A percentile compares a stretch with the other conserved stretches of the same genome.
phyloP scores from a whole-genome alignment of 805 yeast genomes.

The Cyberlindnera amylophila region DNA sequence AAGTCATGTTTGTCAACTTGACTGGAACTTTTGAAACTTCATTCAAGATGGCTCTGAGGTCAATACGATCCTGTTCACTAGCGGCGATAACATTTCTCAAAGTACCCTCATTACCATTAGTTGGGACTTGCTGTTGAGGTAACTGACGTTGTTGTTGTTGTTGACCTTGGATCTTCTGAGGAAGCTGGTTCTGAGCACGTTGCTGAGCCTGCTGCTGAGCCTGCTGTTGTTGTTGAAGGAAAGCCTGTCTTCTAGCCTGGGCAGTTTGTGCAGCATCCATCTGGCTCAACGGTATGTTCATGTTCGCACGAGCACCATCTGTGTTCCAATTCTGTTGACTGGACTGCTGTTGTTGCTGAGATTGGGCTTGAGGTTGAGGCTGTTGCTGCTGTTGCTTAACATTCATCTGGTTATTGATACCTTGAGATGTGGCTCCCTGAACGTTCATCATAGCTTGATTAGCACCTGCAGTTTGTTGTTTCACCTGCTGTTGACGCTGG shows the following conservation, averaged over 20 bases:
- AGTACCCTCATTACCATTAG: slow-evolving; percentile 1
- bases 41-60: slow-evolving; percentile 57
- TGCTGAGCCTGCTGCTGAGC: slow-evolving; percentile 14
- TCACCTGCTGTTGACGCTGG: slow-evolving; percentile 25
- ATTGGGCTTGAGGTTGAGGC: too few relatives aligned
- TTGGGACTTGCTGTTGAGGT: slow-evolving; percentile 6
- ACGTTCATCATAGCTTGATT: slow-evolving; percentile 1
- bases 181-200: slow-evolving; percentile 9
- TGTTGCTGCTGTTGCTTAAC: neutral
- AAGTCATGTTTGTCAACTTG: slow-evolving; percentile 62
- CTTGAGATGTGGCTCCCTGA: neutral
- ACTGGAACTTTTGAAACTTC: slow-evolving; percentile 69
- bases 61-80: slow-evolving; percentile 60
- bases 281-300: neutral
- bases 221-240: slow-evolving; percentile 14
- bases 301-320: neutral
- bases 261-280: slow-evolving; percentile 6
- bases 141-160: slow-evolving; percentile 10
- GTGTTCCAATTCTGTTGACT: slow-evolving; percentile 10
- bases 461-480: slow-evolving; percentile 1
- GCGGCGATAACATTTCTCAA: slow-evolving; percentile 28
- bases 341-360: neutral
- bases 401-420: slow-evolving; percentile 1
- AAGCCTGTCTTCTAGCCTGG: slow-evolving; percentile 13
- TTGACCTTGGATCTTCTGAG: slow-evolving; percentile 8